Evolutionary conservation across 352 stramenopile species (phyloP), one percentile per base, ranked within the genome.

Genomic region (Halophytophthora polymorphica): DNA sequence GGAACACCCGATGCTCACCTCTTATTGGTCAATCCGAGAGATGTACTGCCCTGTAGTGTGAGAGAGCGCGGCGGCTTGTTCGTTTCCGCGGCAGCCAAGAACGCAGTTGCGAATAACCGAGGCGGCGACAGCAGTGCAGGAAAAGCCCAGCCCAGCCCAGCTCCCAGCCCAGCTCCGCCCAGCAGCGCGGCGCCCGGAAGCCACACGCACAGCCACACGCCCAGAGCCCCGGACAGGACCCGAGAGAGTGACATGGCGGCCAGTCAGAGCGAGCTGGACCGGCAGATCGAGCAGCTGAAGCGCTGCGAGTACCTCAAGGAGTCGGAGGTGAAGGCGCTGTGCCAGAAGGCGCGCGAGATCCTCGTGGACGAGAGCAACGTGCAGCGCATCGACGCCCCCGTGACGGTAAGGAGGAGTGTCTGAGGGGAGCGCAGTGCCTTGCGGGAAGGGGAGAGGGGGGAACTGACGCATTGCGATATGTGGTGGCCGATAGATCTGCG

Each of bases 331-430:
- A 98, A 98, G 71, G 90, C 85, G 46, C 71, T 99, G 31, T 99
- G 97, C 74, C 80, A 98, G 61, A 96, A 98, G 63, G 97, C 96
- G 17, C 74, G 95, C 52, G 97, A 99, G 77, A 99, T 99, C 69
- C 82, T 99, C 34, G 95, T 99, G 19, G 97, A 99, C 56, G 98
- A 99, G 75, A 97, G 84, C 64, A 99, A 99, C 74, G 97, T 99
- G n/a, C 95, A 99, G 81, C 83, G 92, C 38, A 97, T 99, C 25
- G 93, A 99, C 71, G 95, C 96, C 33, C 98, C 97, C 15, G 96
- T 99, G 17, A 99, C 97, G 52, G 96, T 99, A 83, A 62, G 89
- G 21, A 11, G n/a, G 15, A 21, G 34, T 31, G 28, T 23, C 12
- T 0, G 12, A 44, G 15, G 43, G 8, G 53, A 19, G 38, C 33